Evolutionary conservation across 208 protist genomes (phyloP), one percentile per base, ranked within the genome.

Genomic region (Herpetomonas tarakana): DNA sequence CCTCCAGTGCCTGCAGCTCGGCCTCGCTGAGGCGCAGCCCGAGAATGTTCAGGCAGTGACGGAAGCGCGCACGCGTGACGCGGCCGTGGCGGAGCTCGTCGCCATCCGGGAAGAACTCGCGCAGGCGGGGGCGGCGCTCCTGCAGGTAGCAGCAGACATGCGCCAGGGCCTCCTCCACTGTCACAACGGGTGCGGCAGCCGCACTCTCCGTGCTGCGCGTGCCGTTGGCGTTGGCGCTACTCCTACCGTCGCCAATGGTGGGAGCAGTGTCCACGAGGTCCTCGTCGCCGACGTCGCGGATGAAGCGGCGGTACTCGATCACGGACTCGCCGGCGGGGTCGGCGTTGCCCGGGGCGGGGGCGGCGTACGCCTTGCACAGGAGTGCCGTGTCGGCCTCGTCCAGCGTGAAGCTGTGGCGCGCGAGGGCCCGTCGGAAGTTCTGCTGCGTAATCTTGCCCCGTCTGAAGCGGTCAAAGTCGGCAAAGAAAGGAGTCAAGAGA

Each of bases 51-150:
- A 96, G 19, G 52, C 78, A 79, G 58, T 88, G 79, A 9, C 84
- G 80, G 62, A 96, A 96, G 51, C 85, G 87, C n/a, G 74, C 69
- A 3, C 68, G 63, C 7, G 79, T 81, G 30, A 96, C 82, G 55
- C 83, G 78, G n/a, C 72, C 71, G 63, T 94, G 84, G 35, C 87
- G 81, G 46, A 96, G 72, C 67, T 83, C 78, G 63, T 96, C 91
- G 46, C 82, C 83, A 52, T 96, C 91, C 3, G 81, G 83, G 56
- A 94, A 94, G 58, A 91, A 94, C 58, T 94, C 83, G 4, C 50
- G 56, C 9, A 94, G 24, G 27, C 79, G 71, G 1, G 80, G 74
- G n/a, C 78, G 72, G 46, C 83, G 83, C 66, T 88, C 80, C 59
- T 85, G 81, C 53, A 93, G 21, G 67, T 87, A 89, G 47, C 71